Base-by-base conservation (phyloP, 2,329 filamentous ascomycete species). In the Zopfia rhizophila region DNA sequence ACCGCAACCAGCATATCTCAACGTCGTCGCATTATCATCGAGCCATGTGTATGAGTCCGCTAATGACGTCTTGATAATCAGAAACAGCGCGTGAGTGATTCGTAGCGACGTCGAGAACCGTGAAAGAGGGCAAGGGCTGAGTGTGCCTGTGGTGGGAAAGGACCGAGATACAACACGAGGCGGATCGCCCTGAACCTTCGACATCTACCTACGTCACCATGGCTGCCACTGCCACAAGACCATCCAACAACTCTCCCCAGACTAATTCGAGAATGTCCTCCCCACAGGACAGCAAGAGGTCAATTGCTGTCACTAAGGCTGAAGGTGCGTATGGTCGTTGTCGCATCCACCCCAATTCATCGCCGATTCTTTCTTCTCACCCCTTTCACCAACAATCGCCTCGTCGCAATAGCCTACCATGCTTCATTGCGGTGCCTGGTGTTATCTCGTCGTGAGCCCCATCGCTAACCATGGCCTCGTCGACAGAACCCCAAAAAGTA, bases 251-350 rank as follows among this genome's bases (percentile, higher is more conserved):
- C 52, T 68, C 68, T 58, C 61, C 66, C 56, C 64, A 62, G 45
- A 33, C 50, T 32, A 66, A 61, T 52, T 64, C 67, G 51, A 72
- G 60, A 32, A 72, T 72, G 68, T 66, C 68, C 61, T 70, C 68
- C 14, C 68, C 68, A 45, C 66, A 68, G 53, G 68, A 71, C 54
- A 61, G 51, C 44, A 70, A 70, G 60, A 66, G 60, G 58, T 58
- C 57, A 51, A 61, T 65, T 53, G 51, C 53, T 40, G 56, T 60
- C 46, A 61, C 61, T 37, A 68, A 68, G 56, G 50, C 58, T 22
- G 66, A 70, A 70, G 68, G 68, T 72, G 43, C 56, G 68, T 68
- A 46, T 29, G 22, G 24, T 30, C 33, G 17, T 32, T 31, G 25
- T 39, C 16, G 32, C 32, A 32, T 17, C 38, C 24, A 39, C 38